Conservation (phyloP, 345 rosid species). For the Dovyalis caffra region DNA sequence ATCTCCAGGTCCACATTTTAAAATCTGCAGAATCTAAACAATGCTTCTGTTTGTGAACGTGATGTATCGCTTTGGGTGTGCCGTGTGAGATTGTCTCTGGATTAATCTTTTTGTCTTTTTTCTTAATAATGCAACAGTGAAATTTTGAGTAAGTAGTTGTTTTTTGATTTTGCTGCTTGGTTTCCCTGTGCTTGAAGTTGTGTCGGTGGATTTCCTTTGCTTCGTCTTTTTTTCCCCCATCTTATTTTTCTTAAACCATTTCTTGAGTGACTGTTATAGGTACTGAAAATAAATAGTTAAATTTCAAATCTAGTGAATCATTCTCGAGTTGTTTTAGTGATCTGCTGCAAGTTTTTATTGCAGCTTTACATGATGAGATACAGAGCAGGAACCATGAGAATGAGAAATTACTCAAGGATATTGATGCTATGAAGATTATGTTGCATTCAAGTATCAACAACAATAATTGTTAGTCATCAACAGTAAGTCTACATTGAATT, state of each 20-base stretch:
- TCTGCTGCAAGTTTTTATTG: slow-evolving; percentile 7
- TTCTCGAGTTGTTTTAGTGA: background rate
- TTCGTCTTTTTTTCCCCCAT: background rate
- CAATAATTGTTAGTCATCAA: slow-evolving; percentile 1
- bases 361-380: slow-evolving; percentile 41
- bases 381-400: slow-evolving; percentile 32
- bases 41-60: background rate
- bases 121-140: background rate
- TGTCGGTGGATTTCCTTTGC: background rate
- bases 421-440: slow-evolving; percentile 31
- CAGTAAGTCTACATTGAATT: slow-evolving; percentile 5
- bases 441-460: slow-evolving; percentile 10
- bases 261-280: background rate
- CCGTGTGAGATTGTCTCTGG: background rate
- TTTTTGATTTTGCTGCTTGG: background rate
- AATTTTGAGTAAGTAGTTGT: background rate
- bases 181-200: background rate
- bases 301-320: background rate
- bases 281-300: background rate
- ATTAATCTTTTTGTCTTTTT: too few relatives aligned
- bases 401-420: slow-evolving; percentile 35
- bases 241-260: background rate
- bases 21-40: background rate
- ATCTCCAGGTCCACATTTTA: background rate
- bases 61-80: background rate